Percentiles rank a stretch among this genome's conserved stretches.
Evolutionary conservation across 225 moss, liverwort and hornwort species (phyloP).

Genomic region (Sphagnum tenellum): DNA sequence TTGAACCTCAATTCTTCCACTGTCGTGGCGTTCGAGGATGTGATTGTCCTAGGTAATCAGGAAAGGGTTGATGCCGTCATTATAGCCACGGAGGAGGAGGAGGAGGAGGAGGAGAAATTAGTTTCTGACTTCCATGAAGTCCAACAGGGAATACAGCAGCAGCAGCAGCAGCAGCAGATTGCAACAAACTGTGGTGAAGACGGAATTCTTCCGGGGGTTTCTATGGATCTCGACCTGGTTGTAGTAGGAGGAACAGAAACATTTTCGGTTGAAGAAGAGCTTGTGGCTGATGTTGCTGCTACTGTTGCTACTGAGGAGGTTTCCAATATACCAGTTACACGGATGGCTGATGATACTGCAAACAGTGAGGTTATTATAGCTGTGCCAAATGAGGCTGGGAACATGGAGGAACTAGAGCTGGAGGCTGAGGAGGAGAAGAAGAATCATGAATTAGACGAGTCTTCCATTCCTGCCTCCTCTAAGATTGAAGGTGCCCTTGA

Average conservation of each 20-base stretch:
- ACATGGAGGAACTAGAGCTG: constrained; percentile 10
- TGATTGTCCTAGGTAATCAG: no score
- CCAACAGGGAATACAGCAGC: no score
- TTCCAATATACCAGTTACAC: constrained; percentile 5
- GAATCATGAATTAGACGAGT: background rate
- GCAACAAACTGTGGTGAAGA: constrained; percentile 1
- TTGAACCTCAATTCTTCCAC: no score
- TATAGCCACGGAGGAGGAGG: no score
- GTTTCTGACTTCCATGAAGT: no score
- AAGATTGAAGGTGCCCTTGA: constrained; percentile 13
- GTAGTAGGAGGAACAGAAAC: no score
- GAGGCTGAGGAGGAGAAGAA: constrained; percentile 5
- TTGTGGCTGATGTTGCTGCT: background rate
- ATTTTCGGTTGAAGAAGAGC: constrained; percentile 6
- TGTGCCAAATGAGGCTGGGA: constrained; percentile 9
- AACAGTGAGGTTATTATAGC: background rate
- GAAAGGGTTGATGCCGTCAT: no score
- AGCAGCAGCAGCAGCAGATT: no score
- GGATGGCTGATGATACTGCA: constrained; percentile 7
- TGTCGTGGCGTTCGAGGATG: no score
- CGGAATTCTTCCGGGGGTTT: constrained; percentile 11
- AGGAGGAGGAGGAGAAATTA: no score
- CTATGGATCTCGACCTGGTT: no score
- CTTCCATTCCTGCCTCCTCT: background rate
- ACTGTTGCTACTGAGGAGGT: constrained; percentile 7